Conservation (phyloP, 371 early-diverging fungal species). For the Mortierella sp. region DNA sequence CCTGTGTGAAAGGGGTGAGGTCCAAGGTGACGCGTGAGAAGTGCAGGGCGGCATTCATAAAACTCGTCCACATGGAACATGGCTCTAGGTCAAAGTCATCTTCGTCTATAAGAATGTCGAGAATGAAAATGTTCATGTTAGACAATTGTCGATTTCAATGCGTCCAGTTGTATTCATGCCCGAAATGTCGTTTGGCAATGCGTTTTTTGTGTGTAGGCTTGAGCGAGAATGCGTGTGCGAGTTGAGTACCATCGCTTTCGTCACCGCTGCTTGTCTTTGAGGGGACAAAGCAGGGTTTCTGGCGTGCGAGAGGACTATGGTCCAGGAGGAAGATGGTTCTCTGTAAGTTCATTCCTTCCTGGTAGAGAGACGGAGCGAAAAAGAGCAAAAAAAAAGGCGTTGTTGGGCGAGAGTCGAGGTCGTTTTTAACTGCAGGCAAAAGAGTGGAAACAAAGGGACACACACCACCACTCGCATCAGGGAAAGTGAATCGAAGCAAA, state of each 20-base stretch:
- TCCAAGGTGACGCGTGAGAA: constrained; percentile 41
- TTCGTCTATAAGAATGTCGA: constrained; percentile 10
- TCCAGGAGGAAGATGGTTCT: constrained; percentile 42
- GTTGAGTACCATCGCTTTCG: background rate
- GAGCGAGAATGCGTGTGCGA: background rate
- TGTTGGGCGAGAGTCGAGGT: background rate
- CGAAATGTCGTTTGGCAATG: background rate
- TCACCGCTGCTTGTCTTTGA: constrained; percentile 4
- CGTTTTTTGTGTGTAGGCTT: background rate
- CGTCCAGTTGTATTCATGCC: too few species aligned
- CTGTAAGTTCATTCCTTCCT: constrained; percentile 25
- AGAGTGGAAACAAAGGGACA: background rate
- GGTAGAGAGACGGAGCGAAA: too few species aligned
- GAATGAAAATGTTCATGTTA: background rate
- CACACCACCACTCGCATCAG: too few species aligned
- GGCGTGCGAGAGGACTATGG: constrained; percentile 37
- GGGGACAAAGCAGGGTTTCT: constrained; percentile 21
- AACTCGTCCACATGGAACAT: constrained; percentile 47
- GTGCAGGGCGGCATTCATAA: constrained; percentile 42
- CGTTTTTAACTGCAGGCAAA: background rate
- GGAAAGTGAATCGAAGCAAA: background rate
- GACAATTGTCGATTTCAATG: background rate
- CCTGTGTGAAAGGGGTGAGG: constrained; percentile 29
- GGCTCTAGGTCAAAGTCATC: constrained; percentile 41
- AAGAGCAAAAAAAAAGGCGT: background rate